phyloP scores from a whole-genome alignment of 192 early-diverging fungal species.

The Coemansia sp. region DNA sequence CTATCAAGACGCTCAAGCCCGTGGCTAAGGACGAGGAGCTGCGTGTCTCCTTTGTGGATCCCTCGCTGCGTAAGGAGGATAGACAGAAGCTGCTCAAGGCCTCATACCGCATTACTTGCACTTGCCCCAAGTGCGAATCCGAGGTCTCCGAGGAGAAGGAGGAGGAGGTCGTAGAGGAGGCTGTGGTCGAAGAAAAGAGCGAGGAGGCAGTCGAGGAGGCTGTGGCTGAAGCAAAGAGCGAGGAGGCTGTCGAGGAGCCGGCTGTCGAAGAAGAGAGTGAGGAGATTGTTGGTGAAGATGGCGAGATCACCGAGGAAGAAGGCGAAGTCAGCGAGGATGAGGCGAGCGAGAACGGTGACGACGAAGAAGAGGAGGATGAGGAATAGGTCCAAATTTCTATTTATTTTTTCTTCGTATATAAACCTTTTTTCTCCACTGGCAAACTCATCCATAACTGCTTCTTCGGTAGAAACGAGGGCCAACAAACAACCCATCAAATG shows the following conservation, averaged over 20 bases:
- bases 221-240: conserved; percentile 2
- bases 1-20: conserved; percentile 63
- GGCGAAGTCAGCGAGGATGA: not conserved
- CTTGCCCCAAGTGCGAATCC: conserved; percentile 59
- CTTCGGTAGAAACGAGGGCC: not conserved
- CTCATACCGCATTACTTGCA: conserved; percentile 63
- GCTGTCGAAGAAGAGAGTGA: not conserved
- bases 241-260: not conserved
- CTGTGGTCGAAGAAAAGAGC: not conserved
- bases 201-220: conserved; percentile 4
- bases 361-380: not conserved
- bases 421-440: not conserved
- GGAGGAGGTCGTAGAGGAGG: conserved; percentile 4
- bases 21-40: conserved; percentile 74
- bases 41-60: conserved; percentile 62
- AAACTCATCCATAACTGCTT: not conserved
- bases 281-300: not conserved
- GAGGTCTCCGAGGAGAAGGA: conserved; percentile 15
- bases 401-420: not conserved
- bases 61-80: conserved; percentile 44
- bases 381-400: not conserved
- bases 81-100: conserved; percentile 65
- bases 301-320: conserved; percentile 13
- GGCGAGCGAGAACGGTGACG: not conserved
- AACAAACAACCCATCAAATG: not conserved